These are phyloP conservation scores for Sporormia fimetaria DNA, from an alignment of 495 filamentous ascomycete genomes.

Conservation along the genomic window DNA sequence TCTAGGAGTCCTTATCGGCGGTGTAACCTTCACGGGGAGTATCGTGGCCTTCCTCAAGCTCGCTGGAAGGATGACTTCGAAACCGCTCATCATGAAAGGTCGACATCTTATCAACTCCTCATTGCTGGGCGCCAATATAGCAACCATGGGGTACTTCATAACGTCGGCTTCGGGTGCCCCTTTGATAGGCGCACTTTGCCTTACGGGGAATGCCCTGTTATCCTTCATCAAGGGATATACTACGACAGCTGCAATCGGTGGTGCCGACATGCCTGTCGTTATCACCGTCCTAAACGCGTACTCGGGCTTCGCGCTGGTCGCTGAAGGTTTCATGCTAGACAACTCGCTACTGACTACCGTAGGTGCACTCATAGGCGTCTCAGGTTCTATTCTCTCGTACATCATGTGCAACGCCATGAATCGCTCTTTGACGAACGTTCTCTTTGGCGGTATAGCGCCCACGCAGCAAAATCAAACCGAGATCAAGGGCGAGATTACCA, in stretches of 20 bases:
- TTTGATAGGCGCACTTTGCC: slow-evolving; percentile 57
- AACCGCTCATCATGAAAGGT: slow-evolving; percentile 53
- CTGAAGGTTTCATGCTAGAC: slow-evolving; percentile 79
- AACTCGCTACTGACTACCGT: slow-evolving; percentile 69
- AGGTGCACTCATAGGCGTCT: slow-evolving; percentile 69
- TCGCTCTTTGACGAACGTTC: slow-evolving; percentile 63
- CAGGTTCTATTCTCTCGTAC: slow-evolving; percentile 62
- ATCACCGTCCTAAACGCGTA: slow-evolving; percentile 80
- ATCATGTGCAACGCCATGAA: slow-evolving; percentile 72
- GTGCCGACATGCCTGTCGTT: slow-evolving; percentile 80
- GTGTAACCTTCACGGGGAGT: slow-evolving; percentile 74
- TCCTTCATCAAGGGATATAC: slow-evolving; percentile 75
- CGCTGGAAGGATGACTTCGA: slow-evolving; percentile 63
- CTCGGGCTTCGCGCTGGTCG: slow-evolving; percentile 71
- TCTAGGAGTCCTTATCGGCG: slow-evolving; percentile 64
- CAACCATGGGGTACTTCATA: slow-evolving; percentile 68
- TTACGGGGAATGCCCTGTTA: slow-evolving; percentile 59
- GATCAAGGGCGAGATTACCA: slow-evolving; percentile 61
- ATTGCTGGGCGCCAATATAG: slow-evolving; percentile 58
- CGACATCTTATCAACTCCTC: slow-evolving; percentile 59
- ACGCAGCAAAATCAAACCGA: slow-evolving; percentile 51
- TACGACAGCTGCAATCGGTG: slow-evolving; percentile 70
- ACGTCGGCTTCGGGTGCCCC: slow-evolving; percentile 64
- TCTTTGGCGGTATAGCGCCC: slow-evolving; percentile 64
- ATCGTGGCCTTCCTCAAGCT: slow-evolving; percentile 75